Percentiles rank a stretch among this genome's conserved stretches.
Evolutionary conservation across 352 stramenopile genomes (phyloP).

Genomic region (Phytophthora aleatoria): DNA sequence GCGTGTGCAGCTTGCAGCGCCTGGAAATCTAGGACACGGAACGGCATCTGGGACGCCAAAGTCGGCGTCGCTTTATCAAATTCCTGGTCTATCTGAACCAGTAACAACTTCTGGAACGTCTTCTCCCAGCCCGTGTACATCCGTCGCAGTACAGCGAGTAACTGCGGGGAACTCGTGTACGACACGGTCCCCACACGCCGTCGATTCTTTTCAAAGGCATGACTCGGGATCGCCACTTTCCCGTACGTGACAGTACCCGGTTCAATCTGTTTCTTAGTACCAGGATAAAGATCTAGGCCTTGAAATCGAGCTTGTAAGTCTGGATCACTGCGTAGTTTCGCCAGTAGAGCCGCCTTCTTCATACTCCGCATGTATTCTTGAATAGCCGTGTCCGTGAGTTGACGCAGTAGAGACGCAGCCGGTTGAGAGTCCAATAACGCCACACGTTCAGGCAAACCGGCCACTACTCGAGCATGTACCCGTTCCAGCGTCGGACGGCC

Average conservation of each 20-base stretch:
- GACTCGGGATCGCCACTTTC: constrained; percentile 80
- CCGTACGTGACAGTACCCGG: constrained; percentile 48
- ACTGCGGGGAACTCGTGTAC: constrained; percentile 61
- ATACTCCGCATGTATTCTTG: constrained; percentile 92
- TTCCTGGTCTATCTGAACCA: constrained; percentile 64
- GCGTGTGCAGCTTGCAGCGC: constrained; percentile 74
- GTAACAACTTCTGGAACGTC: constrained; percentile 75
- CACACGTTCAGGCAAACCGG: constrained; percentile 72
- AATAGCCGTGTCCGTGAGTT: constrained; percentile 89
- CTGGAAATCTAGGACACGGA: constrained; percentile 86
- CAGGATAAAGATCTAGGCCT: constrained; percentile 64
- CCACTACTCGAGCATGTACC: constrained; percentile 86
- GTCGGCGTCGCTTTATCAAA: constrained; percentile 15
- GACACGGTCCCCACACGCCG: constrained; percentile 49
- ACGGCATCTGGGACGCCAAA: constrained; percentile 72
- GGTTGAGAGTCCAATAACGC: constrained; percentile 68
- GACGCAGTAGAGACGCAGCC: constrained; percentile 62
- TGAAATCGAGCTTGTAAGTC: constrained; percentile 74
- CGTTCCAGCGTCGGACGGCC: constrained; percentile 73
- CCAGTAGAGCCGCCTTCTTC: constrained; percentile 90
- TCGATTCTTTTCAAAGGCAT: constrained; percentile 67
- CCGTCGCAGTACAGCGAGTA: constrained; percentile 83
- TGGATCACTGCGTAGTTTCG: constrained; percentile 55
- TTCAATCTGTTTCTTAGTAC: constrained; percentile 15
- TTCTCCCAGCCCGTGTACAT: constrained; percentile 93